These are phyloP conservation scores for Volvox carteri DNA, from an alignment of 163 green algal species.

Conservation along the genomic window DNA sequence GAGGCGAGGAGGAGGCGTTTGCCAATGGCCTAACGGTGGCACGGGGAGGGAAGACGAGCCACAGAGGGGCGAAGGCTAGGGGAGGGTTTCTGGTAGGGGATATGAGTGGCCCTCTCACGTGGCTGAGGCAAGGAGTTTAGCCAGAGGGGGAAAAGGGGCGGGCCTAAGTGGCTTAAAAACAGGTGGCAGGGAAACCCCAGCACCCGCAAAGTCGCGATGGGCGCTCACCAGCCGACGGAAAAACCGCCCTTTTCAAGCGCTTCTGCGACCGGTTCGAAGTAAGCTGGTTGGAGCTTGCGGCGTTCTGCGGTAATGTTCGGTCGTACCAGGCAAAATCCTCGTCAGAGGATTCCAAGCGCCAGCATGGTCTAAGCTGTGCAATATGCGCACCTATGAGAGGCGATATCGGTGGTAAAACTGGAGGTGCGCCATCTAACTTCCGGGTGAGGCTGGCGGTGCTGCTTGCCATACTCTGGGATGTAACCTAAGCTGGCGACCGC, in stretches of 20 bases:
- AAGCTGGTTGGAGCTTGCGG: not conserved
- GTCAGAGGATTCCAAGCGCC: not conserved
- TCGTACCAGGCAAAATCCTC: not conserved
- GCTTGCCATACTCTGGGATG: not conserved
- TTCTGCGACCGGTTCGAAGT: constrained; percentile 10
- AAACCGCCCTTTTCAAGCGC: constrained; percentile 6
- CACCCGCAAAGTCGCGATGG: too few relatives aligned
- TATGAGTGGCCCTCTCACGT: too few relatives aligned
- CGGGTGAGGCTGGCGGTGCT: constrained; percentile 7
- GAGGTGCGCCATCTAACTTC: constrained; percentile 28
- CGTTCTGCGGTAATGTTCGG: not conserved
- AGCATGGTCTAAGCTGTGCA: not conserved
- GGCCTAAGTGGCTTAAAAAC: too few relatives aligned
- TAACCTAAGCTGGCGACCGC: not conserved
- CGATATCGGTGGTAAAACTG: constrained; percentile 29
- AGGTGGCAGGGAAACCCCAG: too few relatives aligned
- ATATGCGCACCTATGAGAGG: constrained; percentile 11
- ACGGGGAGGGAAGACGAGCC: too few relatives aligned
- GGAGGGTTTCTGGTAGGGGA: too few relatives aligned
- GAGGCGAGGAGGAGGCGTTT: not conserved
- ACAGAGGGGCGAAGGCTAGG: too few relatives aligned
- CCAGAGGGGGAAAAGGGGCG: too few relatives aligned
- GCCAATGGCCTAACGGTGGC: too few relatives aligned
- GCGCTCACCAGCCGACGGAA: constrained; percentile 37
- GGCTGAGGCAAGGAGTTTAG: too few relatives aligned